Conservation (phyloP, 768 basidiomycete genomes). For the Cystobasidium ongulense region DNA sequence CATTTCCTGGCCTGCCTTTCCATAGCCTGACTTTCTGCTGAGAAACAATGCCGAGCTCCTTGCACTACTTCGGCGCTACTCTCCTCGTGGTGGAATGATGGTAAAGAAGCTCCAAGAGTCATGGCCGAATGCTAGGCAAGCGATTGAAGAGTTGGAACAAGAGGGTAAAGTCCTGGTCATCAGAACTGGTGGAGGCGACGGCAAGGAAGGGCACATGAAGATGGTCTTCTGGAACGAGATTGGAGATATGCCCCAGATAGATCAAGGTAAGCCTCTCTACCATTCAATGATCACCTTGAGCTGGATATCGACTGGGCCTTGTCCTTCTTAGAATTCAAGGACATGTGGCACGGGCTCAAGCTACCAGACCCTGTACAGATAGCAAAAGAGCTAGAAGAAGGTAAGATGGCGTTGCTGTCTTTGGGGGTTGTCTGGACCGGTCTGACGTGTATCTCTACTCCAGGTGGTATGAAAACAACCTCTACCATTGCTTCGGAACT, state of each 20-base stretch:
- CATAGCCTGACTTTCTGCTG: constrained; percentile 75
- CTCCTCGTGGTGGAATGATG: constrained; percentile 73
- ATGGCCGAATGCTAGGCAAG: constrained; percentile 76
- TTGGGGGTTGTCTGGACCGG: neutral
- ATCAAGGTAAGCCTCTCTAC: constrained; percentile 57
- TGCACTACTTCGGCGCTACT: constrained; percentile 75
- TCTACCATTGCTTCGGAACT: constrained; percentile 57
- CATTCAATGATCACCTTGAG: neutral
- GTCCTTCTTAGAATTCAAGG: constrained; percentile 61
- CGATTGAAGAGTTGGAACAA: constrained; percentile 80
- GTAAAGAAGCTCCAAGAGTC: constrained; percentile 78
- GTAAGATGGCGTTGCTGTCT: constrained; percentile 46
- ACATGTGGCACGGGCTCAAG: constrained; percentile 75
- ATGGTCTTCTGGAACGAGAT: constrained; percentile 41
- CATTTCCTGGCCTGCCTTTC: neutral
- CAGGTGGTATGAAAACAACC: neutral
- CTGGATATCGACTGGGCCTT: neutral
- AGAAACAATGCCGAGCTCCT: constrained; percentile 73
- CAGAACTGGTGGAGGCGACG: constrained; percentile 48
- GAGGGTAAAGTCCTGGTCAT: constrained; percentile 84
- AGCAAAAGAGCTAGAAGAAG: constrained; percentile 64
- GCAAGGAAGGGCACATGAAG: constrained; percentile 40
- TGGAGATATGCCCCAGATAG: constrained; percentile 49
- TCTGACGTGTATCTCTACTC: neutral
- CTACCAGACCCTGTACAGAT: constrained; percentile 81